Evolutionary conservation across 352 stramenopile genomes (phyloP), one percentile per base, ranked within the genome.

Genomic region (Plasmopara muralis): DNA sequence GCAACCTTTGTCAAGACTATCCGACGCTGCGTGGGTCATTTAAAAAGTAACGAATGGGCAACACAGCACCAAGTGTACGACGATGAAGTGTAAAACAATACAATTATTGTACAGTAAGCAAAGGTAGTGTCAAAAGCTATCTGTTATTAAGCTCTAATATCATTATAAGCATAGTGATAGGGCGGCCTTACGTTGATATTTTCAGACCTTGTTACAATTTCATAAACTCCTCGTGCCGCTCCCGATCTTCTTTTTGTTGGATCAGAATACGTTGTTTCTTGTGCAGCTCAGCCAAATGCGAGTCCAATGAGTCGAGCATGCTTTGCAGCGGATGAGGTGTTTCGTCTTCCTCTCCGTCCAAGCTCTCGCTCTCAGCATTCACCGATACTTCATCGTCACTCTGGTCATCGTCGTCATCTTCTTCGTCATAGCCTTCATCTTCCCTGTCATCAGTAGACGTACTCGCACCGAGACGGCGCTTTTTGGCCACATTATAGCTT

Each of bases 61-160:
- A 67, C 51, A 48, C 73, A 72, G 46, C 70, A 76, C 18, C 84
- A 82, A 57, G 81, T 91, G n/a, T 91, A 91, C 56, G 81, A 91
- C 31, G 81, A 91, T 49, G 81, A 91, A 66, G 72, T 89, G 7
- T 91, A 77, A 60, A 33, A 18, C 47, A 62, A 35, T 35, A 12
- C 0, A 35, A 35, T 35, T 35, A 35, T 12, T 35, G 31, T 25
- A 25, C 20, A 25, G 3, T 25, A 25, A 25, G 20, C 20, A 25
- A 25, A 25, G 20, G 1, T 25, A 25, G 20, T 3, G 20, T 25
- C 20, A 25, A 25, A 3, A 3, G 20, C 20, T 25, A 3, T 3
- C 3, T 3, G 20, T 25, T 3, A 1, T 25, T 3, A 25, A 25
- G 20, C 20, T 25, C 3, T 3, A 25, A 25, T 25, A 25, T 25